Percentiles rank a stretch among this genome's conserved stretches.
These are phyloP conservation scores for Aspergillus kassunensis DNA, from an alignment of 495 filamentous ascomycete species.

Conservation along the genomic window DNA sequence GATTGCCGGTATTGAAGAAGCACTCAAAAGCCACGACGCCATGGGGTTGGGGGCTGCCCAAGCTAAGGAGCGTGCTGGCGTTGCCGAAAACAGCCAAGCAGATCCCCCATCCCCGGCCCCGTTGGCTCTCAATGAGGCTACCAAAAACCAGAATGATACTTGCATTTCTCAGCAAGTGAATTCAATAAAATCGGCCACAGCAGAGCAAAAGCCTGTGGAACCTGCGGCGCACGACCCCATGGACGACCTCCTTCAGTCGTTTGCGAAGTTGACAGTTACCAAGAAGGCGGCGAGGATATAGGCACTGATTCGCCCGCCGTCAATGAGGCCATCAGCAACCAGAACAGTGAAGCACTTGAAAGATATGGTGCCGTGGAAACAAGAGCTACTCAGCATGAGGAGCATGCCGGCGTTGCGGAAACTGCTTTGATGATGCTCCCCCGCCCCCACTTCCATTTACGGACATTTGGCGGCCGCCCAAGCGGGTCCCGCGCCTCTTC, in stretches of 20 bases:
- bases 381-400: slow-evolving; percentile 11
- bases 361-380: slow-evolving; percentile 12
- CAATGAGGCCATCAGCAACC: neutral
- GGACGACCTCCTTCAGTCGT: too few relatives aligned
- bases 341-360: too few relatives aligned
- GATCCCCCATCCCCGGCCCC: neutral
- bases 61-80: neutral
- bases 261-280: too few relatives aligned
- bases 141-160: too few relatives aligned
- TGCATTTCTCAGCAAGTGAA: too few relatives aligned
- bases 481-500: slow-evolving; percentile 8
- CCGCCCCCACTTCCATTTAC: neutral
- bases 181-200: too few relatives aligned
- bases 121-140: neutral
- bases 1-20: neutral
- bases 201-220: too few relatives aligned
- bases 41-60: neutral
- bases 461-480: neutral
- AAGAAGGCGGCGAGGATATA: too few relatives aligned
- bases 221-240: too few relatives aligned
- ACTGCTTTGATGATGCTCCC: neutral
- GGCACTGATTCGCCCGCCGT: slow-evolving; percentile 2
- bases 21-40: slow-evolving; percentile 1
- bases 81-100: neutral
- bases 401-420: too few relatives aligned